Percentiles rank a stretch among this genome's conserved stretches.
Evolutionary conservation across 305 asterid genomes (phyloP).

Genomic region (Withania somnifera): DNA sequence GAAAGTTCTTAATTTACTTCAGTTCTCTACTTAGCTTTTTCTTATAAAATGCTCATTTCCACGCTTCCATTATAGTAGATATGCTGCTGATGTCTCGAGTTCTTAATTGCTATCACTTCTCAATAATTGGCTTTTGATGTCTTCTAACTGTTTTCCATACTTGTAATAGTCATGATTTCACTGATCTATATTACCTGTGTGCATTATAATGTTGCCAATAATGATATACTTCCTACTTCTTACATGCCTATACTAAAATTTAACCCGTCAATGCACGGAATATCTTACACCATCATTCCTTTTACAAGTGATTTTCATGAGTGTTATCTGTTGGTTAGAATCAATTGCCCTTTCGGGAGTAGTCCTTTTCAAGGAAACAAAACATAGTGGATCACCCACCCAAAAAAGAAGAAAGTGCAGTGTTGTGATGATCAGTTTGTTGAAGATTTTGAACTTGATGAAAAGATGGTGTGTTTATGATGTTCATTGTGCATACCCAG

Average conservation of each 20-base stretch:
- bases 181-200: not conserved
- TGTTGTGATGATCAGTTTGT: slow-evolving; percentile 7
- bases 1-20: not conserved
- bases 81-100: not conserved
- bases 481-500: not conserved
- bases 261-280: not conserved
- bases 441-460: slow-evolving; percentile 9
- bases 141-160: not conserved
- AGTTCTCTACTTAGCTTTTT: too few relatives aligned
- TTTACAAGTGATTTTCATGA: slow-evolving; percentile 16
- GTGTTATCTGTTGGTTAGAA: slow-evolving; percentile 15
- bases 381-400: slow-evolving; percentile 47
- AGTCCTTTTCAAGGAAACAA: slow-evolving; percentile 29
- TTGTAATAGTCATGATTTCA: not conserved
- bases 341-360: slow-evolving; percentile 11
- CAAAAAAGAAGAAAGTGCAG: slow-evolving; percentile 18
- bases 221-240: not conserved
- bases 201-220: not conserved
- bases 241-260: not conserved
- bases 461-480: not conserved
- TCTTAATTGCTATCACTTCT: not conserved
- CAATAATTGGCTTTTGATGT: not conserved
- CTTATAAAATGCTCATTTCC: not conserved
- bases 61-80: not conserved
- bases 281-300: not conserved